Base-by-base conservation (phyloP, 768 basidiomycete species). In the Gautieria morchelliformis region DNA sequence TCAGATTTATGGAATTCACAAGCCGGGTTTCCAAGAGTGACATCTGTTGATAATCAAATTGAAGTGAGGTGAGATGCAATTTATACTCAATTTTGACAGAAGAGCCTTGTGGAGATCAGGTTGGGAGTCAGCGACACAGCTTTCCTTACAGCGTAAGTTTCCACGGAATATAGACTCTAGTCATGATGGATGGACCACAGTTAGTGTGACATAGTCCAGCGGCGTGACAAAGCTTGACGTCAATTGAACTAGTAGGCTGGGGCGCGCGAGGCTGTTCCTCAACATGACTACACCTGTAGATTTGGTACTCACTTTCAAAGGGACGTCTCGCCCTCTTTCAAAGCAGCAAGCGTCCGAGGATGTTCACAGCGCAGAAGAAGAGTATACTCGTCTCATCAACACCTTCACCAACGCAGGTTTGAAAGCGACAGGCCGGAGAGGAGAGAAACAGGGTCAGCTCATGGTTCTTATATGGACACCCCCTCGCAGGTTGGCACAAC, bases 401-500 rank as follows among this genome's bases (percentile, higher is more conserved):
- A 76, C 77, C 0, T 78, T 94, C 19, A 78, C 72, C 15, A 71
- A 75, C 15, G 82, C 81, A 2, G 85, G 85, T 3, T 70, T 93
- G 48, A 78, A 78, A 50, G 87, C 83, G 0, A 85, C 87, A 1
- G 88, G 87, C 10, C 75, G 88, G 59, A 75, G 84, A 22, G 91
- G 91, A n/a, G 85, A 87, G 64, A 77, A 78, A 10, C 71, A 87
- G 51, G 87, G 86, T 1, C 83, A 92, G 62, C 68, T 93, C 7
- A 72, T 93, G 5, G 71, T 95, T 6, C 82, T 96, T 58, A 80
- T 96, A 11, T 74, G 75, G 9, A 91, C 89, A 60, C 82, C 86
- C 0, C 72, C 78, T 42, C 72, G 73, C 37, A 77, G 82, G 50
- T 71, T 96, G 19, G 66, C 77, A 24, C 78, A 79, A 46, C 76